Percentiles rank a stretch among this genome's conserved stretches.
These are phyloP conservation scores for Pogostemon cablin DNA, from an alignment of 257 asterid species.

Conservation along the genomic window DNA sequence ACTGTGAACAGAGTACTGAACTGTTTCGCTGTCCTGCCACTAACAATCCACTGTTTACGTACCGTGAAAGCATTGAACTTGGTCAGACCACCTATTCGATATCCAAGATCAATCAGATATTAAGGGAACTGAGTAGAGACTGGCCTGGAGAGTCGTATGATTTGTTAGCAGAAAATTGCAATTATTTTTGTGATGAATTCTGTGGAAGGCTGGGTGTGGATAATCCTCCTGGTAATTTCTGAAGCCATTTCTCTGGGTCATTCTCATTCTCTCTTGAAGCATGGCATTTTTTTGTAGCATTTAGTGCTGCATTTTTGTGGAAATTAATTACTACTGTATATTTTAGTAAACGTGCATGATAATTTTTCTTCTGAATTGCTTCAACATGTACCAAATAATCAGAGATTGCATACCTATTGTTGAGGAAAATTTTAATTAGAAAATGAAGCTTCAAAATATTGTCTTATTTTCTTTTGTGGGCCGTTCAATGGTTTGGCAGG, in stretches of 20 bases:
- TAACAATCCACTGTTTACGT: slow-evolving; percentile 85
- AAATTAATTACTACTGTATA: no score
- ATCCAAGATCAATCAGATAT: slow-evolving; percentile 74
- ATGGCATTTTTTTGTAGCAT: background rate
- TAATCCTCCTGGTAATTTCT: slow-evolving; percentile 81
- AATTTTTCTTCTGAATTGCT: background rate
- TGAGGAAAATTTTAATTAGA: no score
- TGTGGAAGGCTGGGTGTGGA: slow-evolving; percentile 87
- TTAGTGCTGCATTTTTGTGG: background rate
- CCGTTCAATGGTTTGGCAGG: no score
- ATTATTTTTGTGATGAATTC: slow-evolving; percentile 91
- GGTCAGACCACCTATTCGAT: slow-evolving; percentile 62
- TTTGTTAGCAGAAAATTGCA: slow-evolving; percentile 84
- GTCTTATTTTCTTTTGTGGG: no score
- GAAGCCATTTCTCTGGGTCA: slow-evolving; percentile 21
- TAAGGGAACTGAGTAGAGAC: slow-evolving; percentile 89
- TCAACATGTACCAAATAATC: no score
- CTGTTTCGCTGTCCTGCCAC: slow-evolving; percentile 78
- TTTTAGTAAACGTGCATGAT: background rate
- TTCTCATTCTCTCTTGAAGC: background rate
- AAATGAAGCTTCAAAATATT: no score
- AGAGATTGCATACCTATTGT: no score
- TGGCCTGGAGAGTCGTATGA: slow-evolving; percentile 94
- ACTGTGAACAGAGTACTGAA: slow-evolving; percentile 85
- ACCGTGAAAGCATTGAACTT: slow-evolving; percentile 72